These are phyloP conservation scores for Microcos paniculata DNA, from an alignment of 345 rosid genomes.

Conservation along the genomic window DNA sequence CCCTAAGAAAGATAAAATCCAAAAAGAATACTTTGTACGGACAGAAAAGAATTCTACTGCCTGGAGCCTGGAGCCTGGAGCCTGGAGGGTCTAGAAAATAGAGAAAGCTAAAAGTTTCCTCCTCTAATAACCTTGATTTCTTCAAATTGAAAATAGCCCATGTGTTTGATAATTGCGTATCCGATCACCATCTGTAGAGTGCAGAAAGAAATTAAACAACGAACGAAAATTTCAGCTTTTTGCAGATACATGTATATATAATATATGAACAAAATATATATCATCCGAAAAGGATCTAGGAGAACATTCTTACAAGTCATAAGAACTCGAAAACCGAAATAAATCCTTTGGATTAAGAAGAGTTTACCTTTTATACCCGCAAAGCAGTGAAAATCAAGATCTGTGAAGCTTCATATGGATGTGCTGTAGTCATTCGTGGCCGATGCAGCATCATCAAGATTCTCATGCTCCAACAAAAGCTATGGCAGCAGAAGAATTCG, in stretches of 20 bases:
- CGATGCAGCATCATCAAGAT: constrained; percentile 93
- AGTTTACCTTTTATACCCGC: constrained; percentile 4
- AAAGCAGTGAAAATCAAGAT: constrained; percentile 15
- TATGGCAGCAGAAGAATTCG: not conserved
- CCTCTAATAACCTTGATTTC: not conserved
- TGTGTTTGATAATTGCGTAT: not conserved
- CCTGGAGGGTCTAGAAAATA: not conserved
- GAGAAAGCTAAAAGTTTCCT: not conserved
- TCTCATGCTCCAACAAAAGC: constrained; percentile 32
- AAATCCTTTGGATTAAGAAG: not conserved
- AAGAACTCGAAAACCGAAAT: not conserved
- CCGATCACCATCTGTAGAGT: not conserved
- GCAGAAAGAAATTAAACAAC: not conserved
- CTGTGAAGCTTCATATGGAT: not conserved
- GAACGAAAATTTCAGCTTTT: not conserved
- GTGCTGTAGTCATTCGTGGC: constrained; percentile 48
- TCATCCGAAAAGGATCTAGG: not conserved
- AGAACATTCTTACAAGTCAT: not conserved
- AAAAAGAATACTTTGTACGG: not conserved
- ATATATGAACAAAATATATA: not conserved
- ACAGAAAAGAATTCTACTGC: too few species aligned
- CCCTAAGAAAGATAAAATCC: not conserved
- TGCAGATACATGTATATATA: not conserved
- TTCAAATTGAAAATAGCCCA: not conserved
- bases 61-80: too few species aligned